Evolutionary conservation across 2,329 filamentous ascomycete species (phyloP).

Genomic region (Cladosporium sp.): DNA sequence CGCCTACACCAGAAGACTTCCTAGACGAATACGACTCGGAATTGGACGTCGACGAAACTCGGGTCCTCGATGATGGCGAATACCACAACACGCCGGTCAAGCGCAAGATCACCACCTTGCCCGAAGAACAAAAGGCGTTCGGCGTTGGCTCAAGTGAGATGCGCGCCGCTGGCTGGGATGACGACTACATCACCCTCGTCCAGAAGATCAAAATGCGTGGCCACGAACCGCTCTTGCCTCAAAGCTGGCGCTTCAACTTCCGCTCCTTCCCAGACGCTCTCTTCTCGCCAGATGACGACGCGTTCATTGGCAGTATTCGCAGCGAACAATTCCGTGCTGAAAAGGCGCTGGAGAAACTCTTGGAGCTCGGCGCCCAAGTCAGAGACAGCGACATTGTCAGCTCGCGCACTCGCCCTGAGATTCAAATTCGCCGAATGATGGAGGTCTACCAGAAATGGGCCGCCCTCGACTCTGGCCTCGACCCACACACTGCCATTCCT

Average conservation of each 20-base stretch:
- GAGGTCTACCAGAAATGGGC: conserved; percentile 56
- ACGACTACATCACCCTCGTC: conserved; percentile 54
- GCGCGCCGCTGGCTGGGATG: conserved; percentile 45
- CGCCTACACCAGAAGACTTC: conserved; percentile 12
- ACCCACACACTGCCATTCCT: conserved; percentile 37
- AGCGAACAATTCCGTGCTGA: conserved; percentile 52
- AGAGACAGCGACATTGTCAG: conserved; percentile 47
- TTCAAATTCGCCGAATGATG: conserved; percentile 27
- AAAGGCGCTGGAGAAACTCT: conserved; percentile 51
- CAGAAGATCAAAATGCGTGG: conserved; percentile 57
- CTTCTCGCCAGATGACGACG: conserved; percentile 48
- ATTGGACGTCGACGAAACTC: conserved; percentile 19
- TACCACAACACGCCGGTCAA: conserved; percentile 21
- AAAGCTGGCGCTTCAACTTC: conserved; percentile 56
- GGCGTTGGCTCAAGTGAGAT: conserved; percentile 28
- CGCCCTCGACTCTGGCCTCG: conserved; percentile 49
- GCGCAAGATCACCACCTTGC: conserved; percentile 25
- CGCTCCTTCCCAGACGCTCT: conserved; percentile 53
- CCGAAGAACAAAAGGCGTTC: conserved; percentile 26
- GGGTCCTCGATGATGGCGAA: conserved; percentile 28
- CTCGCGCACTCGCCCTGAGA: conserved; percentile 23
- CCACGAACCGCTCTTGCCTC: conserved; percentile 56
- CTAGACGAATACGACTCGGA: conserved; percentile 20
- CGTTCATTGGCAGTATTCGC: conserved; percentile 48
- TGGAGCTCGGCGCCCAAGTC: conserved; percentile 53